Percentiles rank a stretch among this genome's conserved stretches.
Evolutionary conservation across 345 rosid genomes (phyloP).

Genomic region (Excoecaria cochinchinensis): DNA sequence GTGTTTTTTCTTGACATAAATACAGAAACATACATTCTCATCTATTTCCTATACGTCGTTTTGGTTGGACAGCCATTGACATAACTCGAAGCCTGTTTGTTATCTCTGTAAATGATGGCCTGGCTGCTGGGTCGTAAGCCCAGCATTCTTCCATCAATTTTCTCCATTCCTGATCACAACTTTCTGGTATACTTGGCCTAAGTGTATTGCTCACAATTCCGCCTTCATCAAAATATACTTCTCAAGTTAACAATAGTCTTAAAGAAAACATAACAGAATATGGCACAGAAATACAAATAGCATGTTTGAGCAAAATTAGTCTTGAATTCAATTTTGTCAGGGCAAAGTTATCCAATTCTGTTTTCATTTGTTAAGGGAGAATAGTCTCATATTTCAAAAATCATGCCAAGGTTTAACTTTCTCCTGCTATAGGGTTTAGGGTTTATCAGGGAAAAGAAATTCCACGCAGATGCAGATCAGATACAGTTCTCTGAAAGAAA

Average conservation of each 20-base stretch:
- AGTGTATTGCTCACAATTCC: conserved; percentile 80
- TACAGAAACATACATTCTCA: conserved; percentile 7
- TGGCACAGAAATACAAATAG: not conserved
- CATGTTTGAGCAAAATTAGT: not conserved
- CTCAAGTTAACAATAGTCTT: not conserved
- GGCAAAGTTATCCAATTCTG: not conserved
- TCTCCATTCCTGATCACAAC: conserved; percentile 70
- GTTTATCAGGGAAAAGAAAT: not conserved
- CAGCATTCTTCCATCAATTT: conserved; percentile 88
- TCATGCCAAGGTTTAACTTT: no score
- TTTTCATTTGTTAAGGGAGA: not conserved
- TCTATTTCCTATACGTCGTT: conserved; percentile 33
- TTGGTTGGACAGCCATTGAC: conserved; percentile 52
- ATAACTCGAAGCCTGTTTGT: conserved; percentile 54
- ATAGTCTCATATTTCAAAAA: not conserved
- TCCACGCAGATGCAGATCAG: not conserved
- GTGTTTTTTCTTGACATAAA: not conserved
- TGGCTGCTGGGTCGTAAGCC: conserved; percentile 57
- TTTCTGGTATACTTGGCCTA: conserved; percentile 70
- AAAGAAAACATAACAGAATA: no score
- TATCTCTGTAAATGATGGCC: conserved; percentile 86
- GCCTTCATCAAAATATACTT: conserved; percentile 42
- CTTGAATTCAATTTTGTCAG: not conserved
- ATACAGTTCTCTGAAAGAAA: not conserved
- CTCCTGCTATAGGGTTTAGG: no score